Percentiles rank a stretch among this genome's conserved stretches.
Conservation (phyloP, 345 rosid species). For the Aegle marmelos region DNA sequence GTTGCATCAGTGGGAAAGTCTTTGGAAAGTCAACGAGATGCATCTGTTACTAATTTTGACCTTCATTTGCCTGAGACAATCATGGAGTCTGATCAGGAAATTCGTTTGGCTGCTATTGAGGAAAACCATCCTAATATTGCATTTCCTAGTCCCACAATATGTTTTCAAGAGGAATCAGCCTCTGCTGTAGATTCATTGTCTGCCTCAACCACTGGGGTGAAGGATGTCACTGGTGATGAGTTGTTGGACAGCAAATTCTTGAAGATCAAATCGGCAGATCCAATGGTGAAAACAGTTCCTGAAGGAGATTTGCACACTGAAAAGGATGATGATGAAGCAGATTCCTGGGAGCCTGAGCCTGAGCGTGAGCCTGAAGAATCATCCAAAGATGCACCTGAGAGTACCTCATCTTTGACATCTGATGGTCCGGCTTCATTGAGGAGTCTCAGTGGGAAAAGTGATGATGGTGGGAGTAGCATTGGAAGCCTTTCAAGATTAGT, state of each 20-base stretch:
- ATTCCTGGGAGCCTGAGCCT: slow-evolving; percentile 47
- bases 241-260: slow-evolving; percentile 32
- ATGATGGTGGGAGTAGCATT: slow-evolving; percentile 76
- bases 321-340: slow-evolving; percentile 63
- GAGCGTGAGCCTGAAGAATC: slow-evolving; percentile 57
- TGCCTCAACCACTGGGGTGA: slow-evolving; percentile 17
- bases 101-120: slow-evolving; percentile 34
- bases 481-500: slow-evolving; percentile 94
- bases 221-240: slow-evolving; percentile 39
- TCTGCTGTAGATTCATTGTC: slow-evolving; percentile 11
- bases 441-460: slow-evolving; percentile 77
- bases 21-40: slow-evolving; percentile 36
- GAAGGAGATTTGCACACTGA: slow-evolving; percentile 38
- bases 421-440: slow-evolving; percentile 86
- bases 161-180: slow-evolving; percentile 21
- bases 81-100: slow-evolving; percentile 53
- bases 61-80: slow-evolving; percentile 52
- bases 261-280: slow-evolving; percentile 36
- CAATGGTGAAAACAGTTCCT: slow-evolving; percentile 52
- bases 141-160: slow-evolving; percentile 25
- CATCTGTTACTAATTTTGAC: slow-evolving; percentile 35
- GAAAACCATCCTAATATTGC: slow-evolving; percentile 36
- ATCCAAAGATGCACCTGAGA: slow-evolving; percentile 48
- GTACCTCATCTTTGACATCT: slow-evolving; percentile 37
- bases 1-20: slow-evolving; percentile 29